Evolutionary conservation across 257 asterid species (phyloP), one percentile per base, ranked within the genome.

Genomic region (Thymus quinquecostatus): DNA sequence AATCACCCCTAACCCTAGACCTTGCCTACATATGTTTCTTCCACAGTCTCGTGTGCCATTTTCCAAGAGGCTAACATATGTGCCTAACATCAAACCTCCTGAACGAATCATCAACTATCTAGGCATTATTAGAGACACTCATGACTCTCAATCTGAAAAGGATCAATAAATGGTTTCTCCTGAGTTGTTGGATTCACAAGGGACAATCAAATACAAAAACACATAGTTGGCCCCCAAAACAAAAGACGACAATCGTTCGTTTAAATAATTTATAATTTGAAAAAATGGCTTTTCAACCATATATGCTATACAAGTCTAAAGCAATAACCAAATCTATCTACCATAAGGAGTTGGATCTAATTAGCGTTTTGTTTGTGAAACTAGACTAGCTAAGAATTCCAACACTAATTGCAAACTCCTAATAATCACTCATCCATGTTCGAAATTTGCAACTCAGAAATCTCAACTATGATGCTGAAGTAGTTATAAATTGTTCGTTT

Each of bases 401-500:
- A 36, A 36, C 40, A 36, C 40, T 36, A 36, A 3, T 36, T 36
- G 65, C 36, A 69, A 62, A 76, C 68, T 27, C 57, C 38, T 12
- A 44, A 21, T 66, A 60, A 54, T 38, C 68, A 48, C 60, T 34
- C 2, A 72, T 55, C 56, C 10, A 47, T 10, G 67, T 38, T 5
- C 30, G 67, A 32, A 47, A 38, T 57, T 8, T 30, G 64, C 62
- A 56, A 14, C 38, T 64, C 29, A 45, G 57, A 58, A 65, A 56
- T 14, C 56, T 34, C 41, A 53, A 50, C 30, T 64, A 5, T 70
- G 48, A 38, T 27, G 57, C 68, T 48, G 71, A 60, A 65, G 50
- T 27, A 58, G 8, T 58, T 66, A 51, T 1, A 45, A 13, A 36
- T 14, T 13, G n/a, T 56, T 49, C 34, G 0, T 4, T 27, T 5